Evolutionary conservation across 2,329 filamentous ascomycete genomes (phyloP).

Genomic region (Paraphaeosphaeria sporulosa): DNA sequence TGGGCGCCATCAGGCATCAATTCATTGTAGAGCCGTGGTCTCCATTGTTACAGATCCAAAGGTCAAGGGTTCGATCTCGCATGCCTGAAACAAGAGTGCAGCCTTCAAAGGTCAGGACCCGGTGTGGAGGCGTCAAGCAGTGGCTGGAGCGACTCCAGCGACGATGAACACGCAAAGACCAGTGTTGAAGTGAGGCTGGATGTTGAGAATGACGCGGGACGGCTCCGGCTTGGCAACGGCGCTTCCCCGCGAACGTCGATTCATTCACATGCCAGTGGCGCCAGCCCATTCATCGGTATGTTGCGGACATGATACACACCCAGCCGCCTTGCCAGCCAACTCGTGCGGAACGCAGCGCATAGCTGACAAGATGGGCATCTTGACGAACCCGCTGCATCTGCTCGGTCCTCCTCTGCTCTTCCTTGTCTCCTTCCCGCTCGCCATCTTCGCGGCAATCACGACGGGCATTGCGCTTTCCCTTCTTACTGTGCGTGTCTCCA

Average conservation of each 20-base stretch:
- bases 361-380: constrained; percentile 7
- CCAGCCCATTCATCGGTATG: not conserved
- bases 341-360: not conserved
- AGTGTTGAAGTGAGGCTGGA: not conserved
- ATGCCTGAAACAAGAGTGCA: no score
- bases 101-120: not conserved
- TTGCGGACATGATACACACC: not conserved
- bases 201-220: not conserved
- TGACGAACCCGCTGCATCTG: constrained; percentile 39
- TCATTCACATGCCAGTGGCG: constrained; percentile 9
- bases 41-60: not conserved
- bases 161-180: not conserved
- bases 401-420: constrained; percentile 47
- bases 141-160: not conserved
- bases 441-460: constrained; percentile 48
- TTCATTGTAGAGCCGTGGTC: not conserved
- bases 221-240: constrained; percentile 5
- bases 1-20: not conserved
- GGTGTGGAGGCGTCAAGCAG: not conserved
- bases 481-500: constrained; percentile 49
- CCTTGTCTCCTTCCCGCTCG: constrained; percentile 49
- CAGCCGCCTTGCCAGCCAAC: not conserved
- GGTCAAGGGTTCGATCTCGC: not conserved
- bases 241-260: not conserved
- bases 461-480: constrained; percentile 49